Conservation (phyloP, 2,329 filamentous ascomycete genomes). For the Drechslerella stenobrocha region DNA sequence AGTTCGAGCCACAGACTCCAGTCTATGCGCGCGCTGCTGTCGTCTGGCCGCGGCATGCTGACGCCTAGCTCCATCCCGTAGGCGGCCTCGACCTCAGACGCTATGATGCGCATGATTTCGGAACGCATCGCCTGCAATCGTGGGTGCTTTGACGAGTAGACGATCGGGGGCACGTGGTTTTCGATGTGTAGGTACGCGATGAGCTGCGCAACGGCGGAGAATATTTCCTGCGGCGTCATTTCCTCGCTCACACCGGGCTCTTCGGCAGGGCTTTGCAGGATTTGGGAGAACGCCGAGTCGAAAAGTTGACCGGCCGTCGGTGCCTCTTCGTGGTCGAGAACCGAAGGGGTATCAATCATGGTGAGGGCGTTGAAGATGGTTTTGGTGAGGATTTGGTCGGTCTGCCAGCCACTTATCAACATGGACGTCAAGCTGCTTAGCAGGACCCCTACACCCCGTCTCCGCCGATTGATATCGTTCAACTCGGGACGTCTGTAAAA, state of each 20-base stretch:
- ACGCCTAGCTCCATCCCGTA: conserved; percentile 23
- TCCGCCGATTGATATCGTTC: conserved; percentile 25
- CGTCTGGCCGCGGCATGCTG: conserved; percentile 22
- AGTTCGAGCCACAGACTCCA: conserved; percentile 45
- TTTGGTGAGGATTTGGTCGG: conserved; percentile 12
- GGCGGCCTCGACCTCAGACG: conserved; percentile 31
- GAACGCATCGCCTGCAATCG: conserved; percentile 15
- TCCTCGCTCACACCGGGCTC: conserved; percentile 5
- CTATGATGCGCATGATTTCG: conserved; percentile 35
- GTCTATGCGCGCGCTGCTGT: conserved; percentile 13
- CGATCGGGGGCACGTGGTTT: conserved; percentile 39
- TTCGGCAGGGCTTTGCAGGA: conserved; percentile 11
- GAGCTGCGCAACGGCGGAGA: conserved; percentile 37
- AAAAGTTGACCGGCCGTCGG: conserved; percentile 7
- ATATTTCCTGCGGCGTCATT: conserved; percentile 43
- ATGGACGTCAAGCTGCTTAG: conserved; percentile 45
- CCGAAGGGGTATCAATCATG: conserved; percentile 32
- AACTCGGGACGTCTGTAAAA: conserved; percentile 13
- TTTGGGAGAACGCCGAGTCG: conserved; percentile 16
- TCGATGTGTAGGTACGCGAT: conserved; percentile 44
- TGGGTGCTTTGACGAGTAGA: conserved; percentile 40
- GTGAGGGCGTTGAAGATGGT: conserved; percentile 29
- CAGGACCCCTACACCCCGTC: conserved; percentile 35
- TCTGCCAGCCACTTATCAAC: conserved; percentile 38
- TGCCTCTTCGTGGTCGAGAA: conserved; percentile 12